Evolutionary conservation across 371 early-diverging fungal genomes (phyloP).

Genomic region (Rhizopus delemar): DNA sequence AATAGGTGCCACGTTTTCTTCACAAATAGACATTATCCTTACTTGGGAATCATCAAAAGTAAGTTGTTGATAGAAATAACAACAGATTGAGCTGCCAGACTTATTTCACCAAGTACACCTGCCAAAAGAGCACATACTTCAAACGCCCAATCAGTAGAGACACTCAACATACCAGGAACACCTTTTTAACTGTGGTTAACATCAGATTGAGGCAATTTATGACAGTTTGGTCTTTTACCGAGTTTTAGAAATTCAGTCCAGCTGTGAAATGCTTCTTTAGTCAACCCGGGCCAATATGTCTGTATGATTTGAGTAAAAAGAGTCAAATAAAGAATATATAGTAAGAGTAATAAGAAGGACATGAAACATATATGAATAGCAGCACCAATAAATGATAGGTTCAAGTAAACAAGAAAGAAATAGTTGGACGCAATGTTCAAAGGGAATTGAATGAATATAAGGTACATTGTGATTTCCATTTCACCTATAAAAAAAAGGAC

Average conservation of each 20-base stretch:
- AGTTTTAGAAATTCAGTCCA: conserved; percentile 46
- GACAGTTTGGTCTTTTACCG: conserved; percentile 22
- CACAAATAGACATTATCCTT: background rate
- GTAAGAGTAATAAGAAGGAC: conserved; percentile 1
- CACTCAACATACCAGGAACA: conserved; percentile 51
- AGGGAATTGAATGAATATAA: conserved; percentile 32
- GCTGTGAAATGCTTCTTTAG: conserved; percentile 24
- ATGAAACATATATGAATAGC: conserved; percentile 25
- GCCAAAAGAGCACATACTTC: conserved; percentile 50
- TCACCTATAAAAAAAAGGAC: conserved; percentile 9
- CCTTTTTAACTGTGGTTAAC: conserved; percentile 17
- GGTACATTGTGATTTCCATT: conserved; percentile 44
- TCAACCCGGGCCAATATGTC: conserved; percentile 42
- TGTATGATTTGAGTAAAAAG: conserved; percentile 24
- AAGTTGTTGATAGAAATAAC: conserved; percentile 32
- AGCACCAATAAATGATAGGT: conserved; percentile 37
- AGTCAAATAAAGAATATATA: conserved; percentile 16
- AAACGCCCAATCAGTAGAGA: conserved; percentile 51
- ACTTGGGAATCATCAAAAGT: conserved; percentile 44
- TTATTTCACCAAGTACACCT: conserved; percentile 43
- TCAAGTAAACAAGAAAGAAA: conserved; percentile 29
- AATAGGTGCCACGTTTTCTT: too few relatives aligned
- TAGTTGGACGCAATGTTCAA: conserved; percentile 34
- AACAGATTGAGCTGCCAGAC: conserved; percentile 47
- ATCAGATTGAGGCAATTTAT: background rate